Base-by-base conservation (phyloP, 2,329 filamentous ascomycete species). In the Canariomyces notabilis region DNA sequence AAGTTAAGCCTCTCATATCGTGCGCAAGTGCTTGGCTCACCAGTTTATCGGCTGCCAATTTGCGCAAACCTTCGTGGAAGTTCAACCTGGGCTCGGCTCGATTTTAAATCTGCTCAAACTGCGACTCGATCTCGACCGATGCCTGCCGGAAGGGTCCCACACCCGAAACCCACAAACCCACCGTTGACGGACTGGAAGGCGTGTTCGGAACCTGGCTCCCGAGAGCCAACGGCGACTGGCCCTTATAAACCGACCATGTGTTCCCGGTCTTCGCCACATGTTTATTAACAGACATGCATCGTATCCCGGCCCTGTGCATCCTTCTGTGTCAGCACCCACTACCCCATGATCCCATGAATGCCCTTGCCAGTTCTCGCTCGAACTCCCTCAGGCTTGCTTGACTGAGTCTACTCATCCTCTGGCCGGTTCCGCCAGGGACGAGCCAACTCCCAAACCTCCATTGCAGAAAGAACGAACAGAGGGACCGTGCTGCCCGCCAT, bases 171-270 rank as follows among this genome's bases (percentile, higher is more conserved):
- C 26, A 29, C 26, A 8, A 12, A 29, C 32, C 42, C 14, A 23
- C 22, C 7, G n/a, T n/a, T n/a, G 20, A 43, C 11, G 16, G 7
- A 21, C 26, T 4, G 26, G 4, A 29, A 29, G 26, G 26, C 9
- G 26, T 29, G 29, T 23, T 41, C 47, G 42, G 47, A 42, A 20
- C 11, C 26, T 38, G 22, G 34, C 37, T 35, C 42, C 47, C 42
- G 47, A 42, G 26, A 33, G 18, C 26, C 33, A 34, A 37, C 12
- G 11, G 12, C n/a, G 32, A 5, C n/a, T 18, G 5, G 31, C 26
- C 16, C 32, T 32, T 34, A 42, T 37, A 46, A 45, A 31, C 32
- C 22, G 19, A 19, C 22, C 12, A 23, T 37, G n/a, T n/a, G n/a
- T n/a, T 16, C 20, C 19, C 18, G 18, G 35, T 12, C 12, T 9